Conservation (phyloP, 352 stramenopile genomes). For the Pythium phragmiticola region DNA sequence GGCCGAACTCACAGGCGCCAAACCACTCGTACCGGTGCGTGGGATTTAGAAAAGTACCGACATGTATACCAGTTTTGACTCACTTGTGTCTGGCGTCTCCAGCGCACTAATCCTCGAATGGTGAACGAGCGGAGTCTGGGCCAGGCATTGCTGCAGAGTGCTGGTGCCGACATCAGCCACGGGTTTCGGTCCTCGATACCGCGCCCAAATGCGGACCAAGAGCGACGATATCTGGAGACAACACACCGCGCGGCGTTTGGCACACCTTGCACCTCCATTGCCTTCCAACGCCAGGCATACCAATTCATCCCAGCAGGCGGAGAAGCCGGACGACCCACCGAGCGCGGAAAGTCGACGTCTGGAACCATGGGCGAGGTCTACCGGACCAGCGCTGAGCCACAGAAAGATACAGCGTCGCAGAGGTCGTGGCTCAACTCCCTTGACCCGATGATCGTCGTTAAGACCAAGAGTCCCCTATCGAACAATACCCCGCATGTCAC, state of each 20-base stretch:
- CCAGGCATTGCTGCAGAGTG: constrained; percentile 51
- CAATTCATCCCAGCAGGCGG: constrained; percentile 45
- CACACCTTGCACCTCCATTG: constrained; percentile 19
- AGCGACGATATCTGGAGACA: constrained; percentile 56
- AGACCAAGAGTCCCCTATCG: constrained; percentile 17
- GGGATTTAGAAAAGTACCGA: background rate
- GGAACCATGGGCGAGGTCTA: constrained; percentile 67
- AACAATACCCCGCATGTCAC: background rate
- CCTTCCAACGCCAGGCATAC: background rate
- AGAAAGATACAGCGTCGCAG: constrained; percentile 68
- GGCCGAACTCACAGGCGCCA: constrained; percentile 46
- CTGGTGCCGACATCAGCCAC: constrained; percentile 31
- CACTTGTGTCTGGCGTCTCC: background rate
- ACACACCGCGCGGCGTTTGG: constrained; percentile 60
- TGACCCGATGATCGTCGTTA: constrained; percentile 60
- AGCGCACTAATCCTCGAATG: constrained; percentile 51
- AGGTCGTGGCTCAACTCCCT: constrained; percentile 77
- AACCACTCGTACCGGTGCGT: constrained; percentile 35
- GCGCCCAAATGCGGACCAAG: constrained; percentile 46
- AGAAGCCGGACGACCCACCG: constrained; percentile 36
- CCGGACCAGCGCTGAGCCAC: constrained; percentile 50
- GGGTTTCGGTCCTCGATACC: constrained; percentile 60
- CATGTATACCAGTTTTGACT: background rate
- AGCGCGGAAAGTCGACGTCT: constrained; percentile 64
- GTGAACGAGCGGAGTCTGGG: constrained; percentile 62